Percentiles rank a stretch among this genome's conserved stretches.
phyloP scores from a whole-genome alignment of 1,284 basidiomycete genomes.

The Ustanciosporium gigantosporum region DNA sequence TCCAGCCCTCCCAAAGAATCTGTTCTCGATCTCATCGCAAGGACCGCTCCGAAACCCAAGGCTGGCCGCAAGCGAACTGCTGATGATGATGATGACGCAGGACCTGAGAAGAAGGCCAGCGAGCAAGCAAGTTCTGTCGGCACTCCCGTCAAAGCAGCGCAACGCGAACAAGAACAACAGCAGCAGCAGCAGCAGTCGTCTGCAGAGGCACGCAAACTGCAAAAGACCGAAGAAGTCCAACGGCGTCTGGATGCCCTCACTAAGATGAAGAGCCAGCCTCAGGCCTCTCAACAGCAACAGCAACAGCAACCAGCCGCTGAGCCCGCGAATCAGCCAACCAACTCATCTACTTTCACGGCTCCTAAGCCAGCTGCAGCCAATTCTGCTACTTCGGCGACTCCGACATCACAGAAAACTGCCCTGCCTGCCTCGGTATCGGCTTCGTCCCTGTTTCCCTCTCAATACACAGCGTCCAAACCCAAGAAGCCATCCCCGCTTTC shows the following conservation, averaged over 20 bases:
- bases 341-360: too few relatives aligned
- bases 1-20: conserved; percentile 37
- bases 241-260: conserved; percentile 39
- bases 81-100: too few relatives aligned
- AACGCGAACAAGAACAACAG: background rate
- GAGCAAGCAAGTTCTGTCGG: background rate
- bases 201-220: conserved; percentile 19
- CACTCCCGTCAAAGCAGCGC: background rate
- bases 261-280: conserved; percentile 9
- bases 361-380: background rate
- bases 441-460: conserved; percentile 15
- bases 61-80: background rate
- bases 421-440: background rate
- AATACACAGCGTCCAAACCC: conserved; percentile 36
- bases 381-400: background rate
- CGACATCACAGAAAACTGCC: background rate
- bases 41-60: conserved; percentile 34
- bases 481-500: conserved; percentile 50
- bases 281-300: conserved; percentile 8
- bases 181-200: background rate
- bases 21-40: conserved; percentile 48
- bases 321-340: too few relatives aligned
- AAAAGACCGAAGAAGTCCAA: conserved; percentile 45
- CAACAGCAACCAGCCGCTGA: conserved; percentile 1
- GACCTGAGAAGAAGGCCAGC: background rate